Evolutionary conservation across 2,329 filamentous ascomycete genomes (phyloP).

Genomic region (Colletotrichum destructivum): DNA sequence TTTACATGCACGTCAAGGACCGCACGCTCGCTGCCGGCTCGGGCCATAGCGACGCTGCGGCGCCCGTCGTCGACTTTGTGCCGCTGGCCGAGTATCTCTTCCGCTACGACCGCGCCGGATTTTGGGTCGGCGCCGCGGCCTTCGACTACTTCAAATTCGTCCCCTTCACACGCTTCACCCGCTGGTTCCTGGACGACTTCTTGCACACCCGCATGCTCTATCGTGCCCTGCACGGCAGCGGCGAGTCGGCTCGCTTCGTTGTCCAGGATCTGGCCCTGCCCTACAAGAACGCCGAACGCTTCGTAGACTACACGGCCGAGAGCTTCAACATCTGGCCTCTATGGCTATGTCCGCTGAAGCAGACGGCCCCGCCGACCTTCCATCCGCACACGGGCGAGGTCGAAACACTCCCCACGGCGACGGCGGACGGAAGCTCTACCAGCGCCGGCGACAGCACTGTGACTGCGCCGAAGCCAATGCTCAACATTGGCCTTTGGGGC

Average conservation of each 20-base stretch:
- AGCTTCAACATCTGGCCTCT: slow-evolving; percentile 71
- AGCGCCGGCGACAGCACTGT: slow-evolving; percentile 24
- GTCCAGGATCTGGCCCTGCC: slow-evolving; percentile 78
- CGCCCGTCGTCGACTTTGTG: slow-evolving; percentile 66
- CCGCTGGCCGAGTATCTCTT: slow-evolving; percentile 82
- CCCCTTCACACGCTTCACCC: slow-evolving; percentile 76
- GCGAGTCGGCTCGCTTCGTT: slow-evolving; percentile 75
- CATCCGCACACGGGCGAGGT: slow-evolving; percentile 65
- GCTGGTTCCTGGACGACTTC: slow-evolving; percentile 81
- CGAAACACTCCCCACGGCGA: slow-evolving; percentile 44
- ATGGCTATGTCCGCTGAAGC: slow-evolving; percentile 71
- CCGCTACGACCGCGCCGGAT: slow-evolving; percentile 81
- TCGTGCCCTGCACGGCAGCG: slow-evolving; percentile 78
- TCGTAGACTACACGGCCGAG: slow-evolving; percentile 68
- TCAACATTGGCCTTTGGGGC: slow-evolving; percentile 85
- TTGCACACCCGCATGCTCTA: slow-evolving; percentile 83
- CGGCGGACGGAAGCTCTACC: neutral
- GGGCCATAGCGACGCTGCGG: slow-evolving; percentile 44
- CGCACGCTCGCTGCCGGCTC: slow-evolving; percentile 51
- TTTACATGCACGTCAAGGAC: slow-evolving; percentile 78
- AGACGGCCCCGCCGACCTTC: slow-evolving; percentile 66
- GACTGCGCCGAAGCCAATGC: slow-evolving; percentile 56
- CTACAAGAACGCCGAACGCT: slow-evolving; percentile 65
- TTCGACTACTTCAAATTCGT: slow-evolving; percentile 77
- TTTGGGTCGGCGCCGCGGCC: slow-evolving; percentile 79